Evolutionary conservation across 2,329 filamentous ascomycete species (phyloP).

Genomic region (Clonostachys rhizophaga): DNA sequence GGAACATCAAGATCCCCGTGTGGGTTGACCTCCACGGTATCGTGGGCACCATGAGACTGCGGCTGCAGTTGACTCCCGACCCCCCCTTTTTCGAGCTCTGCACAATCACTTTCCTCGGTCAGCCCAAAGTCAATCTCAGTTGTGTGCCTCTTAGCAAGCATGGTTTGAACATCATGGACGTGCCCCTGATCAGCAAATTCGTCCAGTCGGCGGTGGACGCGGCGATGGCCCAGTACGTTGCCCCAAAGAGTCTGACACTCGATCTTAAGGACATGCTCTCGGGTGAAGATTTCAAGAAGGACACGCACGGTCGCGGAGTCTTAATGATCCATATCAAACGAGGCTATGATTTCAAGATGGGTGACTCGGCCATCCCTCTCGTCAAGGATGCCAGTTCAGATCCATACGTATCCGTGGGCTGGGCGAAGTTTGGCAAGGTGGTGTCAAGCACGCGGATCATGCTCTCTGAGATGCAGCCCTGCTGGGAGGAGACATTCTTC

Average conservation of each 20-base stretch:
- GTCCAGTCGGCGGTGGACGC: conserved; percentile 72
- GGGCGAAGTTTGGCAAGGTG: conserved; percentile 72
- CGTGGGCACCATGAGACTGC: conserved; percentile 64
- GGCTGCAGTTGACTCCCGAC: conserved; percentile 70
- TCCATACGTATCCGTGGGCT: conserved; percentile 67
- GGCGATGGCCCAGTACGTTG: conserved; percentile 70
- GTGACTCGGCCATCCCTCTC: conserved; percentile 58
- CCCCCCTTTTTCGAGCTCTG: conserved; percentile 74
- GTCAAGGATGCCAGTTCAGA: conserved; percentile 59
- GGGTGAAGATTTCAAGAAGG: conserved; percentile 76
- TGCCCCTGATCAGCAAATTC: conserved; percentile 70
- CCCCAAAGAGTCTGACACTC: conserved; percentile 69
- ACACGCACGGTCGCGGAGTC: conserved; percentile 60
- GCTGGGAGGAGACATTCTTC: conserved; percentile 66
- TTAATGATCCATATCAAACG: conserved; percentile 62
- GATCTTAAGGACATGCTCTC: conserved; percentile 74
- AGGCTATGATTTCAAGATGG: conserved; percentile 67
- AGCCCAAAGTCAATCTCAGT: conserved; percentile 66
- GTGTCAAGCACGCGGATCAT: conserved; percentile 59
- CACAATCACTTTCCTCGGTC: conserved; percentile 69
- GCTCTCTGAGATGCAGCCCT: conserved; percentile 59
- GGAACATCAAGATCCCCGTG: conserved; percentile 51
- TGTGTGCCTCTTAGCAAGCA: conserved; percentile 67
- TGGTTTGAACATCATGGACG: conserved; percentile 68
- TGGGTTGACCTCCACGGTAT: conserved; percentile 74